Percentiles rank a stretch among this genome's conserved stretches.
Evolutionary conservation across 805 yeast species (phyloP).

Genomic region (Starmerella floris): DNA sequence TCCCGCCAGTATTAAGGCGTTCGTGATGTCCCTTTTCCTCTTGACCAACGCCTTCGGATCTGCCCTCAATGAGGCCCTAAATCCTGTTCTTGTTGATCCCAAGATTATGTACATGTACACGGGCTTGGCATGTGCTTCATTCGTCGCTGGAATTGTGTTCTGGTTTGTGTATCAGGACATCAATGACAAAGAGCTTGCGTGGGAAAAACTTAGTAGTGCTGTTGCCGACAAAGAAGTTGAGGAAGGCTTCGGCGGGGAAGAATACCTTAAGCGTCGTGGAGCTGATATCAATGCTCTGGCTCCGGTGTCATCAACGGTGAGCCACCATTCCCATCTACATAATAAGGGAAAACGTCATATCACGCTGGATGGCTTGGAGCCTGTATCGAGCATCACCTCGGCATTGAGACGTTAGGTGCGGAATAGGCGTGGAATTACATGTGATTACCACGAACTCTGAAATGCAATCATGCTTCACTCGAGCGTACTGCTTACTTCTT

Average conservation of each 20-base stretch:
- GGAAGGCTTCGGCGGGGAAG: neutral
- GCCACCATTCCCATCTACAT: neutral
- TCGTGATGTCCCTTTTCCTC: slow-evolving; percentile 48
- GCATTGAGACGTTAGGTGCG: neutral
- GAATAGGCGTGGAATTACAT: no score
- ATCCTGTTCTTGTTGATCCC: slow-evolving; percentile 55
- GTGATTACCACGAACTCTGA: no score
- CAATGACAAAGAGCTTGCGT: slow-evolving; percentile 13
- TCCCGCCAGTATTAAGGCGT: slow-evolving; percentile 53
- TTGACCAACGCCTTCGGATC: slow-evolving; percentile 66
- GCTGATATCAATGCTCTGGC: neutral
- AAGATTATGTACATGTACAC: slow-evolving; percentile 56
- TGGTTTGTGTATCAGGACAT: slow-evolving; percentile 38
- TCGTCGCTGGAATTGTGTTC: slow-evolving; percentile 47
- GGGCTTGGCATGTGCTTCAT: slow-evolving; percentile 47
- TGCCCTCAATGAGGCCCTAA: slow-evolving; percentile 59
- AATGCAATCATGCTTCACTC: no score
- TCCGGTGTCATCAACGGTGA: neutral
- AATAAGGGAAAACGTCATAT: neutral
- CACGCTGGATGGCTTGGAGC: neutral
- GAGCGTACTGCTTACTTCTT: no score
- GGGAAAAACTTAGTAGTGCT: slow-evolving; percentile 5
- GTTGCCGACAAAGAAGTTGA: slow-evolving; percentile 3
- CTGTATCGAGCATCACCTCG: neutral
- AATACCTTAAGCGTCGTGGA: neutral